These are phyloP conservation scores for Betula pendula DNA, from an alignment of 306 rosid genomes.

Conservation along the genomic window DNA sequence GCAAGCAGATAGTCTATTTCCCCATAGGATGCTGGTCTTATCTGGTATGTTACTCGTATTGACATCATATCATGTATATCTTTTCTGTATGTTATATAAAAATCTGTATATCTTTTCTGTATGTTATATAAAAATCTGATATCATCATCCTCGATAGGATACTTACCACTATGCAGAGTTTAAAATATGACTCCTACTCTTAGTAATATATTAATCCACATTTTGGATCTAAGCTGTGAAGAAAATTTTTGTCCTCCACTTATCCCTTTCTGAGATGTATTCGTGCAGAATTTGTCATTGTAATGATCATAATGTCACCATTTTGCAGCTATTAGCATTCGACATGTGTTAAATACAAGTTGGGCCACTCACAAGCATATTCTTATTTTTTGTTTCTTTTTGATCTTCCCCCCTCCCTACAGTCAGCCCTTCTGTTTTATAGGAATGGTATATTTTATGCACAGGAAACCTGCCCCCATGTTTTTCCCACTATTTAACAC, in stretches of 20 bases:
- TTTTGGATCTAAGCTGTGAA: not conserved
- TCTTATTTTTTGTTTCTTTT: not conserved
- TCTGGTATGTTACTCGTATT: not conserved
- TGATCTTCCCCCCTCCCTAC: not conserved
- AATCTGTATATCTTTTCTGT: not conserved
- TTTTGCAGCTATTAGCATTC: not conserved
- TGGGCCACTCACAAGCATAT: not conserved
- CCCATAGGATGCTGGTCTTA: not conserved
- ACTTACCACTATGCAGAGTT: not conserved
- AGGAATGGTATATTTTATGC: not conserved
- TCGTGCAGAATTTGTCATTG: not conserved
- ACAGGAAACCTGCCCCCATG: not conserved
- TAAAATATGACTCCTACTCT: not conserved
- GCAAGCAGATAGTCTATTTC: not conserved
- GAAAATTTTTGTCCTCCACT: not conserved
- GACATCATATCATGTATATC: not conserved
- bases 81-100: not conserved
- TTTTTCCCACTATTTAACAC: not conserved
- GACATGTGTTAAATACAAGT: not conserved
- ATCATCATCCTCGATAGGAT: not conserved
- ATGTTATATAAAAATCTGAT: not conserved
- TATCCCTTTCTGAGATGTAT: not conserved
- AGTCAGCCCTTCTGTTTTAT: not conserved
- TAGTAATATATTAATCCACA: not conserved
- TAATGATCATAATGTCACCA: not conserved